A percentile compares a stretch with the other conserved stretches of the same genome.
Conservation (phyloP, 345 rosid genomes). For the Conringia planisiliqua region DNA sequence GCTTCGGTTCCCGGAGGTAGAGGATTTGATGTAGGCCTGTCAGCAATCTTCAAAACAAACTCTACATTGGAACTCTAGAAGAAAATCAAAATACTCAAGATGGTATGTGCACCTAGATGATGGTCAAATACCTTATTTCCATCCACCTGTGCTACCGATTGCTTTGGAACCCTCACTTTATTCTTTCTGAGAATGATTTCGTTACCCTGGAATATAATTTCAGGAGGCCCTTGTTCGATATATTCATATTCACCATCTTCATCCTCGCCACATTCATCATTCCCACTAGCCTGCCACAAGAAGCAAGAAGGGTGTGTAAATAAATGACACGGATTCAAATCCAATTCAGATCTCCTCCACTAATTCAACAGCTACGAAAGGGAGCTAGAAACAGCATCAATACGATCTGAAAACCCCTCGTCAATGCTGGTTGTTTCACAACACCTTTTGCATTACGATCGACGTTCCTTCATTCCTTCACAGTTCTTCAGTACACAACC, state of each 20-base stretch:
- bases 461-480: not conserved
- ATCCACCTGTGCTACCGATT: constrained; percentile 24
- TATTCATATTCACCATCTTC: constrained; percentile 79
- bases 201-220: constrained; percentile 86
- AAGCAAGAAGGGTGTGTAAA: not conserved
- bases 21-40: constrained; percentile 90
- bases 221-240: constrained; percentile 84
- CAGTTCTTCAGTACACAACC: constrained; percentile 16
- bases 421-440: not conserved
- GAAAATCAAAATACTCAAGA: not conserved
- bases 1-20: constrained; percentile 78
- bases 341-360: not conserved
- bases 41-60: constrained; percentile 48
- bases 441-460: not conserved
- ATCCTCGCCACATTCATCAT: constrained; percentile 38
- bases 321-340: not conserved
- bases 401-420: not conserved
- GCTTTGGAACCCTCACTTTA: constrained; percentile 73
- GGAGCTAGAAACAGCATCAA: not conserved
- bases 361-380: not conserved
- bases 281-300: constrained; percentile 43
- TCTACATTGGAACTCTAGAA: not conserved
- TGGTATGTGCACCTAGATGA: not conserved
- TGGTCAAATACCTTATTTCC: constrained; percentile 48
- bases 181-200: constrained; percentile 82